Base-by-base conservation (phyloP, 768 basidiomycete genomes). In the Tricholoma terreum region DNA sequence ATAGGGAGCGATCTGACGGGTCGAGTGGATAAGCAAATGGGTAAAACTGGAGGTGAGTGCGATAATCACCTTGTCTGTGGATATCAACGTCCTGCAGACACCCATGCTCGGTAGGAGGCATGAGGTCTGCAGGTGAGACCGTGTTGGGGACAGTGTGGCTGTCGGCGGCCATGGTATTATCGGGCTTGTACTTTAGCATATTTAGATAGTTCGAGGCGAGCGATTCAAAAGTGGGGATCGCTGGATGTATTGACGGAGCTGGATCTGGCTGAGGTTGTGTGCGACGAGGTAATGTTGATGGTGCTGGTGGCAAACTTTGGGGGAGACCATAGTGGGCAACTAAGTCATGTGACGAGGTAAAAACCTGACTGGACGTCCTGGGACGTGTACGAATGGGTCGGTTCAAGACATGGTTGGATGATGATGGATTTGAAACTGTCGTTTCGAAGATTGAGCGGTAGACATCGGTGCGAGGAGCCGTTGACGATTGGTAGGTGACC, bases 251-350 rank as follows among this genome's bases (percentile, higher is more conserved):
- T 35, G 46, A 49, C 0, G 65, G 68, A 57, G 72, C 64, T 65
- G 67, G 40, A 64, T 74, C 67, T 61, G 71, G 52, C 61, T 75
- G 67, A 57, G 76, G 72, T 64, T 75, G 71, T 73, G 77, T 75
- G 54, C 78, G 77, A 67, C 70, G 78, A 57, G 80, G 77, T 62
- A 76, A 77, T 69, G 83, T 83, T 54, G 83, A 80, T 59, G 89
- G 89, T 55, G 83, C 82, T 52, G 83, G 84, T 46, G 89, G 89
- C 49, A 91, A 71, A 60, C 77, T 80, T 63, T 84, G 81, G 58
- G 89, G 89, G 68, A 90, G 84, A 73, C 88, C 89, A 89, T 90
- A 84, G 57, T 89, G 89, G 66, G 84, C 78, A 65, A 87, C 85
- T 56, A 88, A 75, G 75, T 87, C 89, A 73, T 81, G 80, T 54